Conservation (phyloP, 164 flowering plant genomes). For the Macadamia tetraphylla region DNA sequence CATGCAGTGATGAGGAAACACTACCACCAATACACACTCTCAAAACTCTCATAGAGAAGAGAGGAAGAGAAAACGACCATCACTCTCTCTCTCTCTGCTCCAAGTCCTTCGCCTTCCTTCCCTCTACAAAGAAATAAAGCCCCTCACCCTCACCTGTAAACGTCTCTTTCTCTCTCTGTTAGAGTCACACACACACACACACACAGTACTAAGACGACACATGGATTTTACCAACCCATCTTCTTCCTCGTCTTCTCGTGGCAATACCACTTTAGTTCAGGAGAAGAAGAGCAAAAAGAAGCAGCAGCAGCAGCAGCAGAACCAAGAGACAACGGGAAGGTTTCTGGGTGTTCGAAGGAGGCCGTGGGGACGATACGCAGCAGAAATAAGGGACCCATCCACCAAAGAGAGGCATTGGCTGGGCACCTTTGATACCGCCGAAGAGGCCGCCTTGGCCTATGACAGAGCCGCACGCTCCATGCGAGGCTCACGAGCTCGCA, state of each 20-base stretch:
- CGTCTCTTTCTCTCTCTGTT: too few species aligned
- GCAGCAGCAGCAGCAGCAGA: conserved; percentile 20
- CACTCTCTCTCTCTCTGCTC: neutral
- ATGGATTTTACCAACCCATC: conserved; percentile 21
- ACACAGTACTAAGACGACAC: neutral
- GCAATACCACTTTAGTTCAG: conserved; percentile 7
- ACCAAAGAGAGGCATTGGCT: conserved; percentile 52
- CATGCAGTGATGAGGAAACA: conserved; percentile 13
- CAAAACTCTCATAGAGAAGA: neutral
- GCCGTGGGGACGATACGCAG: conserved; percentile 52
- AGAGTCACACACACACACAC: too few species aligned
- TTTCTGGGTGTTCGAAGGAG: conserved; percentile 37
- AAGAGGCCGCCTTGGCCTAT: conserved; percentile 50
- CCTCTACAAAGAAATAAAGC: neutral
- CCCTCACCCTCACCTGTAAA: too few species aligned
- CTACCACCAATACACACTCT: neutral
- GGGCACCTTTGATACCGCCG: conserved; percentile 54
- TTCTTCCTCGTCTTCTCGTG: conserved; percentile 19
- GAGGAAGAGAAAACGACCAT: neutral
- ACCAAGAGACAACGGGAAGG: neutral
- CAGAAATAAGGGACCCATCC: conserved; percentile 48
- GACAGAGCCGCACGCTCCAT: conserved; percentile 47
- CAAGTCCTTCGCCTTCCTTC: neutral
- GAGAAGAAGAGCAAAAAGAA: conserved; percentile 25
- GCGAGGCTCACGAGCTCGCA: conserved; percentile 41